Evolutionary conservation across 2,329 filamentous ascomycete species (phyloP).

Genomic region (Chaetomium strumarium): DNA sequence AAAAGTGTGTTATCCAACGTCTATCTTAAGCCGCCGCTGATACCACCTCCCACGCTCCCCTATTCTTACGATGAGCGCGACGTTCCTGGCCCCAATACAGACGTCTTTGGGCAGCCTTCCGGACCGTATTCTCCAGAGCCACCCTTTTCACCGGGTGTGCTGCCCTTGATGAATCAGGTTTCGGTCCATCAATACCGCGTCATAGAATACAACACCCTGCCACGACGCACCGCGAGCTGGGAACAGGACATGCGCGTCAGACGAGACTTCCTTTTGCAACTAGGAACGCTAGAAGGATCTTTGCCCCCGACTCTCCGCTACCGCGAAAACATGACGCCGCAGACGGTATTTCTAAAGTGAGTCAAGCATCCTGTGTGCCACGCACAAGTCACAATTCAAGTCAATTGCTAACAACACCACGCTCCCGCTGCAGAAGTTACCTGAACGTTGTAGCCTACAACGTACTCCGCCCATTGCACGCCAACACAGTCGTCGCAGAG

Average conservation of each 20-base stretch:
- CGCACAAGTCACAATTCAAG: no score
- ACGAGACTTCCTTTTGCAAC: neutral
- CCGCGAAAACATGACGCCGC: neutral
- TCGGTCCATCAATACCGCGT: slow-evolving; percentile 4
- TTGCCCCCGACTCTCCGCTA: neutral
- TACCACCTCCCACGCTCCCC: neutral
- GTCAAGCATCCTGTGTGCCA: no score
- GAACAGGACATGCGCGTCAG: slow-evolving; percentile 1
- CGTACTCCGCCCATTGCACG: slow-evolving; percentile 9
- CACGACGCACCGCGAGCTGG: neutral
- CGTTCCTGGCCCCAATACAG: no score
- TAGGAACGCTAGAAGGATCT: neutral
- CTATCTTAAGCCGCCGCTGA: slow-evolving; percentile 1
- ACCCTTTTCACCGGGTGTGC: neutral
- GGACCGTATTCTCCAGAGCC: no score
- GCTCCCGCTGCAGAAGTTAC: neutral
- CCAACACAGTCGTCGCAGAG: neutral
- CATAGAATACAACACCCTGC: slow-evolving; percentile 8
- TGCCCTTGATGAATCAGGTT: neutral
- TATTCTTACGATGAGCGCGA: no score
- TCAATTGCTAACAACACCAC: no score
- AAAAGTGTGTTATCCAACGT: slow-evolving; percentile 3
- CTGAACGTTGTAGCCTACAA: slow-evolving; percentile 11
- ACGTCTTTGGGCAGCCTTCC: no score
- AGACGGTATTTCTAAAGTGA: slow-evolving; percentile 11